Evolutionary conservation across 75 land plant genomes (phyloP).

Genomic region (Ceratopteris richardii): DNA sequence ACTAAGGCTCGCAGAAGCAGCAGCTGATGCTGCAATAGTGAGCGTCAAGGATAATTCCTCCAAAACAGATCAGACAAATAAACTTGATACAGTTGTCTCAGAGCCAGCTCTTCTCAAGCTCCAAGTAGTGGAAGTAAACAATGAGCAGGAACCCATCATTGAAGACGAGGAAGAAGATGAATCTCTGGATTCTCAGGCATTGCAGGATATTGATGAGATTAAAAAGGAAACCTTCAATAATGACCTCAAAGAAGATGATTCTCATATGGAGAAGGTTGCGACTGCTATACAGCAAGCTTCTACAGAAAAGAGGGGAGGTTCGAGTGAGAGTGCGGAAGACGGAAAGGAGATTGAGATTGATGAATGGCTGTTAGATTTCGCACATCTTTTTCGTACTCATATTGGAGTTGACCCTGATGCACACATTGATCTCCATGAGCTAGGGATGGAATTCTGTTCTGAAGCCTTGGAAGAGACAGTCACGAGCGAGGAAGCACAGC

Average conservation of each 20-base stretch:
- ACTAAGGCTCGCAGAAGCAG: conserved; percentile 54
- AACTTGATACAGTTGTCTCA: neutral
- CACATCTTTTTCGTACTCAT: conserved; percentile 64
- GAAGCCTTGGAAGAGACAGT: conserved; percentile 83
- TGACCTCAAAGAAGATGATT: no score
- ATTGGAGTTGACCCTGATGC: conserved; percentile 82
- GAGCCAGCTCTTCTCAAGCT: conserved; percentile 27
- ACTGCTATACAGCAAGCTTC: neutral
- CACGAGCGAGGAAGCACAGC: conserved; percentile 71
- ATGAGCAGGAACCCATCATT: conserved; percentile 62
- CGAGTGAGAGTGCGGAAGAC: conserved; percentile 21
- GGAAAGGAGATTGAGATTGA: conserved; percentile 76
- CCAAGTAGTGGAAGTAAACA: conserved; percentile 61
- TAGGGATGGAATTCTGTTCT: conserved; percentile 79
- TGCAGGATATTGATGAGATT: conserved; percentile 15
- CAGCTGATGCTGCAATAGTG: conserved; percentile 15
- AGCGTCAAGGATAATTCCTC: neutral
- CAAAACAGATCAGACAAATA: conserved; percentile 8
- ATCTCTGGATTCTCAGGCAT: conserved; percentile 9
- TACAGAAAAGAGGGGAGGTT: conserved; percentile 7
- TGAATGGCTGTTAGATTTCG: conserved; percentile 83
- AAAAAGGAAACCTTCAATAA: no score
- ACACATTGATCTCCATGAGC: conserved; percentile 71
- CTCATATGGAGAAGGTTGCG: no score
- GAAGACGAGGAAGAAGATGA: conserved; percentile 34